Base-by-base conservation (phyloP, 2,329 filamentous ascomycete genomes). In the Epichloe bromicola region DNA sequence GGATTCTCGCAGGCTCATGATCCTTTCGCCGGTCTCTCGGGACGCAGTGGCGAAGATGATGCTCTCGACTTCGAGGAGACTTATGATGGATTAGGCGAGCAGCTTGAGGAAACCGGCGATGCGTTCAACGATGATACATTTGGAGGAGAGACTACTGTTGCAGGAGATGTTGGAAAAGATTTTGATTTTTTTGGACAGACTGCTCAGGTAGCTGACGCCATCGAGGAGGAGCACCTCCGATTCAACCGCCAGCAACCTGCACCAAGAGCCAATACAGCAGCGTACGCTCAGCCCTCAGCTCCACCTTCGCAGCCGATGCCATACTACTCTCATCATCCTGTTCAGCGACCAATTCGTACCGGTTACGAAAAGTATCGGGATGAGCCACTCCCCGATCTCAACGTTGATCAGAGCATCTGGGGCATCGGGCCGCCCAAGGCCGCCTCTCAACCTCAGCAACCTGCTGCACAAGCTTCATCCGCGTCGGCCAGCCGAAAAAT, bases 121-220 rank as follows among this genome's bases (percentile, higher is more conserved):
- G 88, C 79, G 48, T 88, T 96, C 75, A 98, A 98, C 67, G 88
- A 97, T 61, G 93, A 97, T 65, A 98, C 93, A 2, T 98, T 98
- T 64, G 87, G 71, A 41, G 64, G 63, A 33, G 62, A 60, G 17
- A 55, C 68, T 53, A 69, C 66, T 17, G 63, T 65, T 17, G 57
- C 65, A 38, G 67, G 74, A 33, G 73, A 73, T 11, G 80, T 93
- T 53, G 90, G 90, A 63, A 94, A 87, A 65, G 91, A 98, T 67
- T 97, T 97, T 61, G 93, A 98, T 67, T 98, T 97, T 95, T 94
- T 95, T 94, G 90, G 90, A 40, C 83, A 87, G 62, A 98, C 93
- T 6, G 90, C 90, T 52, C 82, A 90, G 67, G 86, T 95, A 40
- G 78, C 89, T 19, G 78, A 83, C 69, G 89, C 85, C 37, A 86